phyloP scores from a whole-genome alignment of 1,139 yeast genomes.

The Diutina siamensis region DNA sequence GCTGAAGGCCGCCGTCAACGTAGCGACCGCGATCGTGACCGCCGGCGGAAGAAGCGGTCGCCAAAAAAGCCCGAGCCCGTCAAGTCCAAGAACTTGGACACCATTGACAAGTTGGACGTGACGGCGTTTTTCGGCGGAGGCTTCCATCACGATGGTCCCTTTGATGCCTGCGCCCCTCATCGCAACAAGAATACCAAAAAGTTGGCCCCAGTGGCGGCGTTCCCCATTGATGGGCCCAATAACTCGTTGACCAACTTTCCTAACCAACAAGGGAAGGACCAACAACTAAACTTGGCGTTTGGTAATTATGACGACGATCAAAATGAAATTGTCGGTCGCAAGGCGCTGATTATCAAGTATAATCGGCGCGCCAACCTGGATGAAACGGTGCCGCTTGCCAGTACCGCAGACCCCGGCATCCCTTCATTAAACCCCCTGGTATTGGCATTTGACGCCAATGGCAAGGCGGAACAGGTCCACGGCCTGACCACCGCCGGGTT shows the following conservation, averaged over 20 bases:
- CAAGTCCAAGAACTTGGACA: constrained; percentile 60
- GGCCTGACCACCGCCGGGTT: constrained; percentile 80
- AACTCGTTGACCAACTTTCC: constrained; percentile 64
- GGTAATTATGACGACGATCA: constrained; percentile 35
- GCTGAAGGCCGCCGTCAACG: constrained; percentile 7
- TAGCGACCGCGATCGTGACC: constrained; percentile 10
- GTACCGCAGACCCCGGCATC: constrained; percentile 11
- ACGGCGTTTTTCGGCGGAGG: constrained; percentile 93
- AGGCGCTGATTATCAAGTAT: constrained; percentile 9
- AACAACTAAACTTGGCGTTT: constrained; percentile 43
- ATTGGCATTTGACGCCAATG: constrained; percentile 58
- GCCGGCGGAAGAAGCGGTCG: constrained; percentile 7
- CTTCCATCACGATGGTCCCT: constrained; percentile 98
- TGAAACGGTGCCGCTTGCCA: constrained; percentile 7
- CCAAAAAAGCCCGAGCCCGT: constrained; percentile 27
- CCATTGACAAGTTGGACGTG: constrained; percentile 89
- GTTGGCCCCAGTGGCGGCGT: constrained; percentile 89
- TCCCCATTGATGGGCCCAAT: constrained; percentile 92
- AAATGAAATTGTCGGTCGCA: constrained; percentile 25
- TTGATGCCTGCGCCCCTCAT: constrained; percentile 96
- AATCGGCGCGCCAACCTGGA: neutral
- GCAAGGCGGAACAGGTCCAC: constrained; percentile 63
- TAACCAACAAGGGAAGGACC: constrained; percentile 29
- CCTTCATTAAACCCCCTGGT: constrained; percentile 44
- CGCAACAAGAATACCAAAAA: constrained; percentile 66